Conservation (phyloP, 768 basidiomycete species). For the Agaricus sinodeliciosus region DNA sequence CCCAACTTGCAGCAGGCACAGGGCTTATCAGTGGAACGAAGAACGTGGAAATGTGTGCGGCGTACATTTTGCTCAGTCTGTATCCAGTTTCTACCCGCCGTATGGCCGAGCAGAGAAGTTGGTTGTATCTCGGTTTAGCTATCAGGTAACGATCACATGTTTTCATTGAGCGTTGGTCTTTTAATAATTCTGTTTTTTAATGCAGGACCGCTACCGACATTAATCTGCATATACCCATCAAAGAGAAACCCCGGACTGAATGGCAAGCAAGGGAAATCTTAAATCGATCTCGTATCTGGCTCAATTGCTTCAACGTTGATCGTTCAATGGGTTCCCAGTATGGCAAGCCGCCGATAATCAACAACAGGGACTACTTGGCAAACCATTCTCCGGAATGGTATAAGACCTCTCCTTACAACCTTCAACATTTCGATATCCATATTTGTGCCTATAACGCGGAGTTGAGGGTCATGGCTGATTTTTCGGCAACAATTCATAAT, state of each 20-base stretch:
- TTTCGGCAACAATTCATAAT: slow-evolving; percentile 60
- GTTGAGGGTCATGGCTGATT: slow-evolving; percentile 55
- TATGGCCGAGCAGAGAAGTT: slow-evolving; percentile 89
- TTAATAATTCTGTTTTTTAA: slow-evolving; percentile 8
- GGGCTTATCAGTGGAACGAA: slow-evolving; percentile 73
- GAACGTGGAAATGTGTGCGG: slow-evolving; percentile 79
- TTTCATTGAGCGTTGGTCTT: neutral
- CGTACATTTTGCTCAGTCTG: slow-evolving; percentile 74
- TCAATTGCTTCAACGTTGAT: slow-evolving; percentile 88
- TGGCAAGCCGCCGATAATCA: slow-evolving; percentile 80
- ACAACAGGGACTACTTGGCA: slow-evolving; percentile 70
- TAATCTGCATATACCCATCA: slow-evolving; percentile 75
- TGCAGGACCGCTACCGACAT: slow-evolving; percentile 81
- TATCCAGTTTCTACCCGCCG: slow-evolving; percentile 68
- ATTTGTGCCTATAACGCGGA: slow-evolving; percentile 73
- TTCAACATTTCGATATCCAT: slow-evolving; percentile 75
- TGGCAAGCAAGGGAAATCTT: slow-evolving; percentile 79
- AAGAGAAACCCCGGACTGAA: slow-evolving; percentile 71
- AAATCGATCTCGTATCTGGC: slow-evolving; percentile 86
- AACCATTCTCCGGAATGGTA: slow-evolving; percentile 68
- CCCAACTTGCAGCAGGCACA: slow-evolving; percentile 70
- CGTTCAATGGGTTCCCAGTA: slow-evolving; percentile 85
- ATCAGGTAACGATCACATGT: slow-evolving; percentile 49
- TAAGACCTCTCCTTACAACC: slow-evolving; percentile 58
- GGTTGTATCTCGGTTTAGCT: slow-evolving; percentile 85